Percentiles rank a stretch among this genome's conserved stretches.
Conservation (phyloP, 257 asterid species). For the Dorcoceras hygrometricum region DNA sequence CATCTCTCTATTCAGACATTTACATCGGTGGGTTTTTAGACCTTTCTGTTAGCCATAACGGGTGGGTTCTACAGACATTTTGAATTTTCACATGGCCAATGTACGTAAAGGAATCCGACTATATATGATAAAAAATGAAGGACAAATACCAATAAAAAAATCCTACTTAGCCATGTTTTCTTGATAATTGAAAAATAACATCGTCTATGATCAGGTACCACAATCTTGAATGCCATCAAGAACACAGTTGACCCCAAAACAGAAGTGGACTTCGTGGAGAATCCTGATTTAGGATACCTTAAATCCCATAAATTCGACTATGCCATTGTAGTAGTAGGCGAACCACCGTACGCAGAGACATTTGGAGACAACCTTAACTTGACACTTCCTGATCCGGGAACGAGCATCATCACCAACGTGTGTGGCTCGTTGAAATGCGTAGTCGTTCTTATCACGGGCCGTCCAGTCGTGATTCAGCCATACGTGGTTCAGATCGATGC, state of each 20-base stretch:
- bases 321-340: slow-evolving; percentile 42
- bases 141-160: too few species aligned
- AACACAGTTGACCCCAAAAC: slow-evolving; percentile 24
- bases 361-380: slow-evolving; percentile 37
- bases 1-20: not conserved
- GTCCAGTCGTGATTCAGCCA: slow-evolving; percentile 37
- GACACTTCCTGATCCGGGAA: slow-evolving; percentile 28
- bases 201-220: slow-evolving; percentile 27
- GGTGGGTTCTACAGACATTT: too few species aligned
- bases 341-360: slow-evolving; percentile 39
- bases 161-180: too few species aligned
- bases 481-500: slow-evolving; percentile 29
- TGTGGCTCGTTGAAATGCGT: slow-evolving; percentile 33
- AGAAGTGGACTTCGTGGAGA: slow-evolving; percentile 23
- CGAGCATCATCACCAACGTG: slow-evolving; percentile 19
- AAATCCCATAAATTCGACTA: slow-evolving; percentile 30
- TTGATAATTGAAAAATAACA: not conserved
- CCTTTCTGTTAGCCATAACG: too few species aligned
- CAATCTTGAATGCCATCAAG: slow-evolving; percentile 30
- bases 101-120: too few species aligned
- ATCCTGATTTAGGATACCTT: slow-evolving; percentile 23
- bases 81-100: too few species aligned
- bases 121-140: too few species aligned
- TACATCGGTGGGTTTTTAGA: too few species aligned
- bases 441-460: slow-evolving; percentile 37